Evolutionary conservation across 768 basidiomycete genomes (phyloP), one percentile per base, ranked within the genome.

Genomic region (Naematelia encephala): DNA sequence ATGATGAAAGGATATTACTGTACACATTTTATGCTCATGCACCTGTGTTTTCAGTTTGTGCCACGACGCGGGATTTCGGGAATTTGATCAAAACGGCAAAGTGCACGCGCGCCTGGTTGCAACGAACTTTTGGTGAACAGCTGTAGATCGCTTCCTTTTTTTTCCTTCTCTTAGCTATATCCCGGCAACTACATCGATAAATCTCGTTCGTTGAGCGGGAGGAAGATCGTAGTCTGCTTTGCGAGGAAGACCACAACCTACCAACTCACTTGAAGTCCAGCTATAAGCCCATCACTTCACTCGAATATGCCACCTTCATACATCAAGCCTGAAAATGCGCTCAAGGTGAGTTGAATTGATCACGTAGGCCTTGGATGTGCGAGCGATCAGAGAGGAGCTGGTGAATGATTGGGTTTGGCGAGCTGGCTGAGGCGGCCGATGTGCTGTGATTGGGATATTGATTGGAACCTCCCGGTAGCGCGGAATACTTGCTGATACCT

Each of bases 251-350:
- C 34, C 16, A 8, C 16, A 16, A 16, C 34, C 8, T 39, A 39
- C 34, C 34, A 16, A 39, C 34, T 39, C 34, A 16, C 34, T 39
- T 39, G 34, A 16, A 39, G 16, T 8, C 34, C 8, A 8, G 8
- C 8, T 8, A 50, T 26, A 14, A 26, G 27, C 27, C n/a, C 22
- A 50, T 27, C 14, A 27, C 4, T 5, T 10, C 48, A 26, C 23
- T 34, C 45, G 61, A 67, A 42, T 27, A 77, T 77, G 75, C 69
- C 71, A 42, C 72, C 73, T 19, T 64, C 72, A 42, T 77, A 67
- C 57, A 66, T 75, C 57, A 77, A 77, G 63, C 75, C 75, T 29
- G 75, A 77, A 66, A 77, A 74, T 65, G 73, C 74, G 60, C 75
- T 77, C 68, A 74, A 75, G 72, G 75, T 77, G 21, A 21, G 73